Conservation (phyloP, 345 rosid species). For the Lenwebbia sp. region DNA sequence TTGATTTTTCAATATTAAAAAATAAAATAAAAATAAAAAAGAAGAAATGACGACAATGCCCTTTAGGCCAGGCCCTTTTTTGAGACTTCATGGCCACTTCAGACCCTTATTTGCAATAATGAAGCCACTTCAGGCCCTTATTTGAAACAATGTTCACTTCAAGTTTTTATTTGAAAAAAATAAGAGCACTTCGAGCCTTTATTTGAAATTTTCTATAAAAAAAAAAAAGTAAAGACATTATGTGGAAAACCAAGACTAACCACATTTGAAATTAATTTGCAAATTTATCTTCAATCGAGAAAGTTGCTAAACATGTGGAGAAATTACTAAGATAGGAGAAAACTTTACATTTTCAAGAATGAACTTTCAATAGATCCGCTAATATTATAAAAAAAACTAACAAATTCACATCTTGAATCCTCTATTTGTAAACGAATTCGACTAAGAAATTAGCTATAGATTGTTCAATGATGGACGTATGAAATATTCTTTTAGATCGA, state of each 20-base stretch:
- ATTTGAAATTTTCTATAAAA: too few species aligned
- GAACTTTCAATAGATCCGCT: rapidly evolving
- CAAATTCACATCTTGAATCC: rapidly evolving
- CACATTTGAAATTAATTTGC: neutral
- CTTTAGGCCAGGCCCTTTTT: too few species aligned
- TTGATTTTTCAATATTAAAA: too few species aligned
- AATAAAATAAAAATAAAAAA: too few species aligned
- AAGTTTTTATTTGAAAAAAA: too few species aligned
- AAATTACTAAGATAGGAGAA: neutral
- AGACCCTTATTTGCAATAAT: too few species aligned
- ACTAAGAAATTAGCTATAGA: neutral
- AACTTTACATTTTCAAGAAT: rapidly evolving
- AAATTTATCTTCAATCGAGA: neutral
- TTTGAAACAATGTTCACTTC: too few species aligned
- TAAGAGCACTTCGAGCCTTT: too few species aligned
- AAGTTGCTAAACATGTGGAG: neutral
- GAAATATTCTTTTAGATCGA: neutral
- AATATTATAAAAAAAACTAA: neutral
- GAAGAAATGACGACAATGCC: too few species aligned
- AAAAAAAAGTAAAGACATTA: neutral
- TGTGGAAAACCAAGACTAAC: neutral
- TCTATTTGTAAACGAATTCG: rapidly evolving
- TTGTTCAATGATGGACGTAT: neutral
- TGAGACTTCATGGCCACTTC: too few species aligned
- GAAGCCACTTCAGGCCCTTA: too few species aligned